Evolutionary conservation across 2,329 filamentous ascomycete species (phyloP).

Genomic region (Diplodia scrobiculata): DNA sequence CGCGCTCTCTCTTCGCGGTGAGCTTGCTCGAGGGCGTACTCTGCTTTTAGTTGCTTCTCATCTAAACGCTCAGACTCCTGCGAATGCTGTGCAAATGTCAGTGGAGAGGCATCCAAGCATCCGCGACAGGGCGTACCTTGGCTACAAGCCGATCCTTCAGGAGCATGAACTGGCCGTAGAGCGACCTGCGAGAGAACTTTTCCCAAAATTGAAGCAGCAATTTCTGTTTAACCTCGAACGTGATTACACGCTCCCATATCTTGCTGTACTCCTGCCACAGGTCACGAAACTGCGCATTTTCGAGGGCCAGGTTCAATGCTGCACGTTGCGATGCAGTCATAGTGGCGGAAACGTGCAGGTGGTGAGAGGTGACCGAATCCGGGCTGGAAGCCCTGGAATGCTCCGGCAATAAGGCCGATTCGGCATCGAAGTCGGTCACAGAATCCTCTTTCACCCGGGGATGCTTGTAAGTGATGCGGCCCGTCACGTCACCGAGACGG

Average conservation of each 20-base stretch:
- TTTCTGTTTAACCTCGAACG: slow-evolving; percentile 28
- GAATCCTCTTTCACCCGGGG: slow-evolving; percentile 25
- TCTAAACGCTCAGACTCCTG: slow-evolving; percentile 48
- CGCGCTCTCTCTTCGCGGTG: slow-evolving; percentile 50
- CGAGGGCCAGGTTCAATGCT: slow-evolving; percentile 18
- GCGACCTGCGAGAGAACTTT: slow-evolving; percentile 23
- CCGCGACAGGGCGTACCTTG: slow-evolving; percentile 5
- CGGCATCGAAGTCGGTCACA: slow-evolving; percentile 20
- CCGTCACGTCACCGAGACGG: slow-evolving; percentile 20
- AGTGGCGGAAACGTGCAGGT: neutral
- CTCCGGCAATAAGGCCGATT: slow-evolving; percentile 11
- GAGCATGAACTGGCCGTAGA: slow-evolving; percentile 3
- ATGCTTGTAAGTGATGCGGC: slow-evolving; percentile 22
- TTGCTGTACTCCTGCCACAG: slow-evolving; percentile 25
- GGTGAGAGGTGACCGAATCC: slow-evolving; percentile 22
- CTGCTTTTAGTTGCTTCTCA: slow-evolving; percentile 49
- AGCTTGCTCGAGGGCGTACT: slow-evolving; percentile 47
- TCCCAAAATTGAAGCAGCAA: slow-evolving; percentile 19
- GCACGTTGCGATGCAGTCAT: slow-evolving; percentile 16
- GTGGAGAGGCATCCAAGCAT: neutral
- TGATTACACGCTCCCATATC: slow-evolving; percentile 17
- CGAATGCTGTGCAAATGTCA: slow-evolving; percentile 38
- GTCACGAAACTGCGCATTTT: slow-evolving; percentile 13
- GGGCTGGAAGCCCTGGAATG: slow-evolving; percentile 25
- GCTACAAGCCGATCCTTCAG: neutral